These are phyloP conservation scores for Hypoxylon lienhwacheense DNA, from an alignment of 495 filamentous ascomycete species.

Conservation along the genomic window DNA sequence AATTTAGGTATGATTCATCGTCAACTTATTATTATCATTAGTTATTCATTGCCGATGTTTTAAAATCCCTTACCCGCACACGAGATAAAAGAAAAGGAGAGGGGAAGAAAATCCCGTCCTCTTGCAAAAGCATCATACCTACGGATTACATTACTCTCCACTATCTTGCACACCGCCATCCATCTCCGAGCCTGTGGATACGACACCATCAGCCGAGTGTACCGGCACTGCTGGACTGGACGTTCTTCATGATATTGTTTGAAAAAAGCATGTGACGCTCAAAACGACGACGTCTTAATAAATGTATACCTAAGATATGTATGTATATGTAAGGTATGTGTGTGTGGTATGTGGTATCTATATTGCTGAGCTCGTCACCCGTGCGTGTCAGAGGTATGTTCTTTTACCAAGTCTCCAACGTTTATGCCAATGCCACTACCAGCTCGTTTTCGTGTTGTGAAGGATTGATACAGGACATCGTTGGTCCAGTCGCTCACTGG, in stretches of 20 bases:
- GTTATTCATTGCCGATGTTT: too few relatives aligned
- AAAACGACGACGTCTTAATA: slow-evolving; percentile 6
- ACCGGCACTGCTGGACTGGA: neutral
- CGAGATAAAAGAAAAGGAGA: too few relatives aligned
- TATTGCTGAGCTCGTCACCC: slow-evolving; percentile 14
- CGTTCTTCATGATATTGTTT: slow-evolving; percentile 3
- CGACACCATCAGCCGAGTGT: slow-evolving; percentile 12
- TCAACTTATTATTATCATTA: too few relatives aligned
- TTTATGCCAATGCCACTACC: slow-evolving; percentile 2
- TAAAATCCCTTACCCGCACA: too few relatives aligned
- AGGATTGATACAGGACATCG: slow-evolving; percentile 11
- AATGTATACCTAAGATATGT: too few relatives aligned
- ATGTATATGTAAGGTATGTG: too few relatives aligned
- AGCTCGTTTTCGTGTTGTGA: slow-evolving; percentile 7
- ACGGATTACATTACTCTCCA: slow-evolving; percentile 34
- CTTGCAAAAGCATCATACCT: slow-evolving; percentile 12
- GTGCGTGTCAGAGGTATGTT: too few relatives aligned
- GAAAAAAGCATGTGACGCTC: slow-evolving; percentile 28
- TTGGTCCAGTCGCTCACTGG: slow-evolving; percentile 6
- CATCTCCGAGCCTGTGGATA: slow-evolving; percentile 17
- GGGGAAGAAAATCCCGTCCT: too few relatives aligned
- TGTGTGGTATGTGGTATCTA: too few relatives aligned
- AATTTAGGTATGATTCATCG: too few relatives aligned
- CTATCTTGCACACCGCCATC: slow-evolving; percentile 38
- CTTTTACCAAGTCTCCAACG: slow-evolving; percentile 15